Base-by-base conservation (phyloP, 306 rosid genomes). In the Fragaria ananassa region DNA sequence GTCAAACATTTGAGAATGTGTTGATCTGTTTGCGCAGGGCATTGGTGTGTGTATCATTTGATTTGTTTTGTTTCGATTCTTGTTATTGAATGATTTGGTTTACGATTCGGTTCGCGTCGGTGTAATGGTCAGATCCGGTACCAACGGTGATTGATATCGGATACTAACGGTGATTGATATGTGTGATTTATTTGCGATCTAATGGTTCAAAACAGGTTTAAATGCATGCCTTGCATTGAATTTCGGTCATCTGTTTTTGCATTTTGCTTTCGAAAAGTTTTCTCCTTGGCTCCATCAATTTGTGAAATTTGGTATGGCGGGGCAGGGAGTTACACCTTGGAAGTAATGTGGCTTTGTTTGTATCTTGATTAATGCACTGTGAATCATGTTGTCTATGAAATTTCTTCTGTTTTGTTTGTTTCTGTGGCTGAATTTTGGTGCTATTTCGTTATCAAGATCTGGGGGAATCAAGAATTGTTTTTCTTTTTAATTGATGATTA, bases 51-150 rank as follows among this genome's bases (percentile, higher is more conserved):
- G 37, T 9, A 4, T 17, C 25, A 25, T 50, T 50, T 1, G 15
- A 15, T 73, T 8, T 71, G 34, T 4, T 72, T 54, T 14, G 14
- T 37, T 56, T 9, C n/a, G 0, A 42, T 67, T 67, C 18, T 3
- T 50, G 41, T 41, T 66, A 3, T 72, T 56, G 14, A 8, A 23
- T 5, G 3, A 6, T 56, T 21, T 12, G 14, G 15, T 0, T 5
- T 17, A 12, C 0, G 5, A 14, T 4, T 50, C 3, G 17, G 6
- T 19, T 71, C 51, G 35, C 35, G 35, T 31, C 3, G 35, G 3
- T 9, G 13, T 14, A 42, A 60, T 27, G 27, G 53, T 17, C 54
- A 73, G 77, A 73, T 73, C 76, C 47, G 39, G 54, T 72, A 4
- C 45, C 29, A 1, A 19, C 57, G 6, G 23, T 51, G 34, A 5